Evolutionary conservation across 805 yeast species (phyloP).

Genomic region (Komagataella kurtzmanii): DNA sequence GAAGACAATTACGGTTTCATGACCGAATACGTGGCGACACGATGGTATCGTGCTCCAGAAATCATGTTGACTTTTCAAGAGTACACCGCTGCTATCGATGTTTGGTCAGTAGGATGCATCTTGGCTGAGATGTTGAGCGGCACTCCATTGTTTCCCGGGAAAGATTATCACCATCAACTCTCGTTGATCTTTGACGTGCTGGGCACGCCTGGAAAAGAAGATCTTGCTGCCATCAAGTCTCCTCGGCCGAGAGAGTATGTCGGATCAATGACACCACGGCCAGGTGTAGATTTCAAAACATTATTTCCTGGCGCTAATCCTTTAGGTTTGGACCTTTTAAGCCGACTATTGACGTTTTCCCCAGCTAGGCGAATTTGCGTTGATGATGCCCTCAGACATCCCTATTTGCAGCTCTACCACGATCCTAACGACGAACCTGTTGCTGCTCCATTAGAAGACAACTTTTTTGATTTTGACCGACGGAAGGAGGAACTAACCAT

Average conservation of each 20-base stretch:
- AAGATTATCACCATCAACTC: constrained; percentile 86
- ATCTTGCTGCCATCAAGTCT: constrained; percentile 60
- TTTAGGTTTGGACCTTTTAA: constrained; percentile 50
- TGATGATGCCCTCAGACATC: constrained; percentile 73
- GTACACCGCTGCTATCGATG: constrained; percentile 89
- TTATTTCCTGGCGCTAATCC: constrained; percentile 45
- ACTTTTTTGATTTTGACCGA: constrained; percentile 82
- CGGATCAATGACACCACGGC: constrained; percentile 58
- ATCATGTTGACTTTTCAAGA: constrained; percentile 91
- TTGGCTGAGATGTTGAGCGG: constrained; percentile 83
- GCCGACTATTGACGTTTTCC: constrained; percentile 67
- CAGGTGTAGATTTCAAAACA: constrained; percentile 41
- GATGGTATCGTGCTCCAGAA: constrained; percentile 98
- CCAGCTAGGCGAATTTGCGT: constrained; percentile 78
- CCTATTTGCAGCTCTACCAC: constrained; percentile 78
- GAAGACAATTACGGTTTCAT: constrained; percentile 66
- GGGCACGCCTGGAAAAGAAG: constrained; percentile 81
- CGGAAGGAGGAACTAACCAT: constrained; percentile 67
- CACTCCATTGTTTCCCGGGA: constrained; percentile 84
- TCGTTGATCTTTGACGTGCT: constrained; percentile 72
- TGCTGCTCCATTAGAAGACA: constrained; percentile 71
- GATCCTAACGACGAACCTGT: constrained; percentile 91
- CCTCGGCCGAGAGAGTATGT: constrained; percentile 85
- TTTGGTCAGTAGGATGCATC: constrained; percentile 96
- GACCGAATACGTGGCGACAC: constrained; percentile 96